These are phyloP conservation scores for Rhodotorula diobovata DNA, from an alignment of 768 basidiomycete genomes.

Conservation along the genomic window DNA sequence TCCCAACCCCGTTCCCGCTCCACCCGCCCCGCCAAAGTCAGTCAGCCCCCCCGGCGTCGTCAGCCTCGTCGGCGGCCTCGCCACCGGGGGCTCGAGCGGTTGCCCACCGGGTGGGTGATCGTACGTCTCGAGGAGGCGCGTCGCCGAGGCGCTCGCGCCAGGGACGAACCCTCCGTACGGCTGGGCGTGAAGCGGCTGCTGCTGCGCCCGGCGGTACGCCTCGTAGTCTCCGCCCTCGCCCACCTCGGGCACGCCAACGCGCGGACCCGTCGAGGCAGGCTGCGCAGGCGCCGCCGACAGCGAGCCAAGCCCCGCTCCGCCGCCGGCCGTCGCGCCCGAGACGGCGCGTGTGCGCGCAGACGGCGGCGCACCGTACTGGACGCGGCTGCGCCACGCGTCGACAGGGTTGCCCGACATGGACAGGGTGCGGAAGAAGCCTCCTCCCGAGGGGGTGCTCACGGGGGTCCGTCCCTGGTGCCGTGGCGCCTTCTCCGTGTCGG, in stretches of 20 bases:
- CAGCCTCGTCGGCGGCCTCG: constrained; percentile 7
- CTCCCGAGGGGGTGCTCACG: not conserved
- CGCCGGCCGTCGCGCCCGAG: not conserved
- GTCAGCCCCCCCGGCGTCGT: constrained; percentile 9
- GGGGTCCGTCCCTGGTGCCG: too few relatives aligned
- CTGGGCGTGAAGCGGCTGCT: not conserved
- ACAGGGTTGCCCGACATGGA: not conserved
- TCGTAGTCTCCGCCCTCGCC: not conserved
- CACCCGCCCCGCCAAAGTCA: not conserved
- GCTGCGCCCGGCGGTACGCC: not conserved
- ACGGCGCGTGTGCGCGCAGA: not conserved
- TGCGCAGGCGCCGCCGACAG: not conserved
- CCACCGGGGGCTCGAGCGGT: too few relatives aligned
- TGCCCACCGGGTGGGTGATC: not conserved
- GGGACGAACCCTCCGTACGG: not conserved
- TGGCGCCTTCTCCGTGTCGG: not conserved
- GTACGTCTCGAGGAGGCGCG: not conserved
- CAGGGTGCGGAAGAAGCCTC: not conserved
- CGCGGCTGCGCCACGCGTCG: constrained; percentile 1
- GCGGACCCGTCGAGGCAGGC: not conserved
- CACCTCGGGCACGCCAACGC: constrained; percentile 3
- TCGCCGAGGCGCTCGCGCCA: not conserved
- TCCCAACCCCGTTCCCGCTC: too few relatives aligned
- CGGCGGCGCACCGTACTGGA: not conserved
- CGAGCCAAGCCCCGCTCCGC: not conserved